These are phyloP conservation scores for Pseudocercospora eumusae DNA, from an alignment of 2,329 filamentous ascomycete genomes.

Conservation along the genomic window DNA sequence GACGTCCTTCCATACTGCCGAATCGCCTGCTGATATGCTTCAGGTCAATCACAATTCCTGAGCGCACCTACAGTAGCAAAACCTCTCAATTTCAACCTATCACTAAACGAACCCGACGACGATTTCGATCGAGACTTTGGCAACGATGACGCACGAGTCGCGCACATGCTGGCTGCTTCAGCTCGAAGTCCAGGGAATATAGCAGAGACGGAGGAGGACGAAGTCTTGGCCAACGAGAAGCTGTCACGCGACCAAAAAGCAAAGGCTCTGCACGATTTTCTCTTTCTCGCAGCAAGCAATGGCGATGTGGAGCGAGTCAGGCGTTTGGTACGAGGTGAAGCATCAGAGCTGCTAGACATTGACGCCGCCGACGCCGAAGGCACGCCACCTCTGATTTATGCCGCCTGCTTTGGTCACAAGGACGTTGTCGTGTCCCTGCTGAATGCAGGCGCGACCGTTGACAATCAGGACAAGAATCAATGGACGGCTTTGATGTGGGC, in stretches of 20 bases:
- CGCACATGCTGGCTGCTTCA: conserved; percentile 95
- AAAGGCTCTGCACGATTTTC: conserved; percentile 76
- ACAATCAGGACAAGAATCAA: conserved; percentile 91
- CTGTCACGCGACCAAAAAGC: conserved; percentile 76
- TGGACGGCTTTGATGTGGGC: conserved; percentile 99
- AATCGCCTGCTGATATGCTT: conserved; percentile 15
- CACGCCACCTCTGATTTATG: conserved; percentile 94
- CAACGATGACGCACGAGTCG: conserved; percentile 83
- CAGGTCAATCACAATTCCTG: conserved; percentile 93
- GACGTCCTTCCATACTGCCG: background rate
- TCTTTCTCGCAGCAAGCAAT: conserved; percentile 96
- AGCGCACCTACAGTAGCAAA: conserved; percentile 82
- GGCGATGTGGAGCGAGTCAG: conserved; percentile 82
- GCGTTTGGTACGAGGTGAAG: conserved; percentile 72
- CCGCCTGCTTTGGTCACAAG: conserved; percentile 96
- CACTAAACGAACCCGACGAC: conserved; percentile 78
- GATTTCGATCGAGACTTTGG: conserved; percentile 51
- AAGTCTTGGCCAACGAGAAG: conserved; percentile 72
- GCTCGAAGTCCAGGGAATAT: conserved; percentile 67
- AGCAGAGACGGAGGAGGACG: conserved; percentile 75
- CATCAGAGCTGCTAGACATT: conserved; percentile 75
- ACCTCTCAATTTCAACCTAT: conserved; percentile 80
- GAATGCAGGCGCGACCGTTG: conserved; percentile 81
- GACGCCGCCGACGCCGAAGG: conserved; percentile 91
- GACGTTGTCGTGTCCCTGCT: conserved; percentile 82